Evolutionary conservation across 441 rosid genomes (phyloP).

Genomic region (Adansonia rubrostipa): DNA sequence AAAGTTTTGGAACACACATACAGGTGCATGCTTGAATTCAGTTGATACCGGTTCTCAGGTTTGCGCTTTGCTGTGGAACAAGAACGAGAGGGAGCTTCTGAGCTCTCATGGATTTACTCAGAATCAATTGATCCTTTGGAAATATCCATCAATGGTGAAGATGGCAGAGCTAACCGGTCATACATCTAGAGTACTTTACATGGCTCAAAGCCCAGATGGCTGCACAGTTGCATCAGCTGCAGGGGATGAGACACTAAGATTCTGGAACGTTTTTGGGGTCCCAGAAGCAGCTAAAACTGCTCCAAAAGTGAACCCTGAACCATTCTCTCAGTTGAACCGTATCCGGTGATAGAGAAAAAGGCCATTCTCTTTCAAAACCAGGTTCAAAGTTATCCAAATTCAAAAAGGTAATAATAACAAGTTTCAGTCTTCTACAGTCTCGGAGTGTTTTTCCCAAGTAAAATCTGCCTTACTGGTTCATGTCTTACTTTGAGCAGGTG

Average conservation of each 20-base stretch:
- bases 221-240: conserved; percentile 68
- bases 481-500: too few relatives aligned
- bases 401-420: too few relatives aligned
- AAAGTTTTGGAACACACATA: conserved; percentile 48
- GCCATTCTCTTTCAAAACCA: too few relatives aligned
- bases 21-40: conserved; percentile 50
- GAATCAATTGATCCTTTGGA: conserved; percentile 59
- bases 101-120: conserved; percentile 51
- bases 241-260: conserved; percentile 61
- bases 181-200: conserved; percentile 50
- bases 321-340: conserved; percentile 56
- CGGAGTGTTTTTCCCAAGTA: too few relatives aligned
- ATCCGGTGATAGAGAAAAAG: conserved; percentile 37
- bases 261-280: conserved; percentile 63
- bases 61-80: conserved; percentile 50
- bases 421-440: too few relatives aligned
- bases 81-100: conserved; percentile 49
- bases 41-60: conserved; percentile 50
- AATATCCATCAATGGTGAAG: conserved; percentile 56
- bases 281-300: conserved; percentile 57
- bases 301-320: conserved; percentile 48
- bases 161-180: conserved; percentile 55
- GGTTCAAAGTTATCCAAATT: too few relatives aligned
- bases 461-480: too few relatives aligned
- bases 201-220: conserved; percentile 70